phyloP scores from a whole-genome alignment of 768 basidiomycete species.

The Mycena alexandri region DNA sequence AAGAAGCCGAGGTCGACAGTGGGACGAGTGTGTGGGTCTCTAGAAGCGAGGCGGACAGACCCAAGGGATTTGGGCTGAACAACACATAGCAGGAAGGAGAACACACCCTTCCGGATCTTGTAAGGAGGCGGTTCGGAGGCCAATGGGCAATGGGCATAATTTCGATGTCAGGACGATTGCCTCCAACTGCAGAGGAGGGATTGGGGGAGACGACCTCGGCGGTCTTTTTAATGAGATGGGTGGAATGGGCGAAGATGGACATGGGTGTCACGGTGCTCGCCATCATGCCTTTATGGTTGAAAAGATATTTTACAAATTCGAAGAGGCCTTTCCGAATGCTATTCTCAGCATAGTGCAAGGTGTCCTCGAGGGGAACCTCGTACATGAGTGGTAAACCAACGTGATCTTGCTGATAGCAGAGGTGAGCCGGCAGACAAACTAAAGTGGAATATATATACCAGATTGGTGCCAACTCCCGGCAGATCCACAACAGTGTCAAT shows the following conservation, averaged over 20 bases:
- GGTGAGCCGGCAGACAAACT: not conserved
- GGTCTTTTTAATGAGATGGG: conserved; percentile 39
- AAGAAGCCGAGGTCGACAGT: conserved; percentile 42
- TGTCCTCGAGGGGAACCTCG: conserved; percentile 44
- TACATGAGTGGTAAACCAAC: conserved; percentile 44
- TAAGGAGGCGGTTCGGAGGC: conserved; percentile 37
- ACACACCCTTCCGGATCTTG: conserved; percentile 38
- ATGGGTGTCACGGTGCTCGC: conserved; percentile 41
- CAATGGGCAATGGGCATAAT: conserved; percentile 39
- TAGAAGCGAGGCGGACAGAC: conserved; percentile 37
- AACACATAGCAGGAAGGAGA: conserved; percentile 31
- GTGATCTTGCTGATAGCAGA: conserved; percentile 47
- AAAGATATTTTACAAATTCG: conserved; percentile 44
- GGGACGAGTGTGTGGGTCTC: conserved; percentile 34
- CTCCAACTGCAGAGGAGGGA: not conserved
- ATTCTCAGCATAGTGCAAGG: conserved; percentile 39
- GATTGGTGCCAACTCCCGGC: conserved; percentile 46
- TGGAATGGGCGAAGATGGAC: conserved; percentile 44
- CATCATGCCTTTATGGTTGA: conserved; percentile 43
- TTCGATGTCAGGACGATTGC: conserved; percentile 48
- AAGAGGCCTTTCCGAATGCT: conserved; percentile 39
- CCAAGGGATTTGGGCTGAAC: conserved; percentile 36
- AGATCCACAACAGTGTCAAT: conserved; percentile 43
- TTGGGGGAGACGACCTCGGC: conserved; percentile 27
- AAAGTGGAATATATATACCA: conserved; percentile 36